Evolutionary conservation across 768 basidiomycete species (phyloP), one percentile per base, ranked within the genome.

Genomic region (Russula emetica): DNA sequence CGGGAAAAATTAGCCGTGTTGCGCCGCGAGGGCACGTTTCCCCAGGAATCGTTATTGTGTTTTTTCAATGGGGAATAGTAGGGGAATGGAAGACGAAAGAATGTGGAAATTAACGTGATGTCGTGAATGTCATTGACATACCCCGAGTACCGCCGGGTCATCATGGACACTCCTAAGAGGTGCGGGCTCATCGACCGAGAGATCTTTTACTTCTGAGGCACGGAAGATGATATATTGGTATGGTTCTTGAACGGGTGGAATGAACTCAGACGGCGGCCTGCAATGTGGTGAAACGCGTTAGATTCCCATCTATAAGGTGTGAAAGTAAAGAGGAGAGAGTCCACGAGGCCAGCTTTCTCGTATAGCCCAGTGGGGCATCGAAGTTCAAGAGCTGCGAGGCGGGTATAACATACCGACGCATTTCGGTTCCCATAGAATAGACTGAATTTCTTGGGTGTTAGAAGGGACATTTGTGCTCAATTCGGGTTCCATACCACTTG

Each of bases 181-280:
- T 9, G 77, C 76, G 1, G 82, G 80, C 63, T 91, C 87, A 69
- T 94, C 91, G 16, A 94, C 90, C 30, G 88, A 81, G n/a, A 93
- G 80, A 71, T 94, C 91, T 71, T 93, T 92, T 66, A 93, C 91
- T 74, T 94, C 90, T 3, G 89, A 89, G 8, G 91, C 91, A 58
- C 90, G 89, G 76, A 94, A 94, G 67, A 94, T 90, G 75, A 94
- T 93, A 75, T 91, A 93, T 67, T 88, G 83, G 73, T 93, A 94
- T 0, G 90, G 90, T 64, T 88, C 88, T 72, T 85, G 84, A 50
- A 87, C 86, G 0, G 92, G 90, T 5, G 92, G 88, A 62, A 92
- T 91, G 74, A 85, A 94, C 73, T 93, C 87, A 38, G 81, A 74
- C 45, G 85, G 83, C 11, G 88, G 86, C 67, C 88, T 90, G 36